Evolutionary conservation across 1,284 basidiomycete genomes (phyloP).

Genomic region (Inonotus hispidus): DNA sequence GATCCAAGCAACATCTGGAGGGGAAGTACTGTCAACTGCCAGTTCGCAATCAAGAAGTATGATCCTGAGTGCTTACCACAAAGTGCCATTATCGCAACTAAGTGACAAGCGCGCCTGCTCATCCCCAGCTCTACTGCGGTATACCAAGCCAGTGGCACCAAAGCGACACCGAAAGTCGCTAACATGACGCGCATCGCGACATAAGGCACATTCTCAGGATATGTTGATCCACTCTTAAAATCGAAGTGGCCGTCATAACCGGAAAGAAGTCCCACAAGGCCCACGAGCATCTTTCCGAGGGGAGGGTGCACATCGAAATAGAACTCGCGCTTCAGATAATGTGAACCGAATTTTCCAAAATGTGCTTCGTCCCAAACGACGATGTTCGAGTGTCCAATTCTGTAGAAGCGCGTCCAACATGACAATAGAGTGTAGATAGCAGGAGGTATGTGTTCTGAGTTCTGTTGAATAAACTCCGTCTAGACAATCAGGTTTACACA

Average conservation of each 20-base stretch:
- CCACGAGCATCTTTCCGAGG: slow-evolving; percentile 98
- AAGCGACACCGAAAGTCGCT: slow-evolving; percentile 88
- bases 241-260: slow-evolving; percentile 93
- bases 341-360: slow-evolving; percentile 95
- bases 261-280: slow-evolving; percentile 83
- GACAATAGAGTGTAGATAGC: slow-evolving; percentile 88
- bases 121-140: slow-evolving; percentile 95
- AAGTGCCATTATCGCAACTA: slow-evolving; percentile 92
- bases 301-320: slow-evolving; percentile 98
- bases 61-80: slow-evolving; percentile 52
- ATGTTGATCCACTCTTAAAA: slow-evolving; percentile 88
- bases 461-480: slow-evolving; percentile 78
- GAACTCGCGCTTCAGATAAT: slow-evolving; percentile 95
- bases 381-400: slow-evolving; percentile 81
- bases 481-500: slow-evolving; percentile 27
- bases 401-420: slow-evolving; percentile 92
- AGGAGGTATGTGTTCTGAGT: slow-evolving; percentile 78
- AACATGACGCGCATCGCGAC: slow-evolving; percentile 94
- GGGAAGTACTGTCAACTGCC: not conserved
- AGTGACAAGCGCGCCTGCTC: slow-evolving; percentile 84
- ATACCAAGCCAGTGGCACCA: slow-evolving; percentile 96
- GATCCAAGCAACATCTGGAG: slow-evolving; percentile 88
- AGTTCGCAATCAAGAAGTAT: not conserved
- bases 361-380: slow-evolving; percentile 99
- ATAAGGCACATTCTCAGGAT: slow-evolving; percentile 85